These are phyloP conservation scores for Prunus yedoensis DNA, from an alignment of 331 rosid species.

Conservation along the genomic window DNA sequence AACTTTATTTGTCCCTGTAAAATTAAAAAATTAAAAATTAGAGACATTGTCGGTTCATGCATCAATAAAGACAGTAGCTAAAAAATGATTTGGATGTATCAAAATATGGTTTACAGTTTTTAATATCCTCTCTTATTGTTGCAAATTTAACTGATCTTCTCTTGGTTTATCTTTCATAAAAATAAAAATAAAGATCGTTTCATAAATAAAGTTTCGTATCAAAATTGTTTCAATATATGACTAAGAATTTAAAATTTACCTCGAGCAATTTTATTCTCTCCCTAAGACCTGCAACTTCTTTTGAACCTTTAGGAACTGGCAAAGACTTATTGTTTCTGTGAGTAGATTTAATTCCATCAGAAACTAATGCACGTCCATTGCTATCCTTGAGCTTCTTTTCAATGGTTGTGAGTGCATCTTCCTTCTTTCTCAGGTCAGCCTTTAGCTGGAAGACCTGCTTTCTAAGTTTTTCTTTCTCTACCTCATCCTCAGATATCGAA, in stretches of 20 bases:
- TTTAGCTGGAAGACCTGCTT: slow-evolving; percentile 62
- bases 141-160: not conserved
- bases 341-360: slow-evolving; percentile 43
- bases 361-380: slow-evolving; percentile 37
- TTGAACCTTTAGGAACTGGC: slow-evolving; percentile 44
- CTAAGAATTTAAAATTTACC: slow-evolving; percentile 47
- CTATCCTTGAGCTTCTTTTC: slow-evolving; percentile 73
- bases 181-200: no score
- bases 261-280: slow-evolving; percentile 78
- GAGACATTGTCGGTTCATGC: not conserved
- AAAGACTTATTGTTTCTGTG: slow-evolving; percentile 42
- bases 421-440: slow-evolving; percentile 72
- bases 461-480: slow-evolving; percentile 69
- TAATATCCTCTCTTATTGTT: not conserved
- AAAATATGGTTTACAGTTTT: not conserved
- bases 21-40: not conserved
- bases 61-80: not conserved
- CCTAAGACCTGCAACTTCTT: slow-evolving; percentile 63
- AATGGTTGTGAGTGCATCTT: slow-evolving; percentile 42
- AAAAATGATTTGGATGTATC: not conserved
- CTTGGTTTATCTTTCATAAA: no score
- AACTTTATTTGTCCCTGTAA: slow-evolving; percentile 60
- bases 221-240: slow-evolving; percentile 11
- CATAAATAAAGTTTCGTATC: not conserved
- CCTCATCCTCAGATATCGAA: slow-evolving; percentile 57